Conservation (phyloP, 805 yeast genomes). For the Yarrowia phangngaensis region DNA sequence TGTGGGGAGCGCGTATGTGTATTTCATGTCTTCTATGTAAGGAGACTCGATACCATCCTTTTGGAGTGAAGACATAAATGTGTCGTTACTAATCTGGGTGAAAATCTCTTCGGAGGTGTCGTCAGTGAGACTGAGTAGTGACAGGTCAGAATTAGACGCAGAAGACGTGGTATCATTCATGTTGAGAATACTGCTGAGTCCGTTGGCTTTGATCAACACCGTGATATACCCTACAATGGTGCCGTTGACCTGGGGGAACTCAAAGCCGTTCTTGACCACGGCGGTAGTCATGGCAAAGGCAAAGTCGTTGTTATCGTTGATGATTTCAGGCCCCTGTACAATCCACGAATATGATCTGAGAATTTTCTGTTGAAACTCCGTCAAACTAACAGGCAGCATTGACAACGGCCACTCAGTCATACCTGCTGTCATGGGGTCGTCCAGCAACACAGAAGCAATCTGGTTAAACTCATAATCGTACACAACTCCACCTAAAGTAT, state of each 20-base stretch:
- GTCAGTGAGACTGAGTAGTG: conserved; percentile 1
- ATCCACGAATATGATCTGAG: conserved; percentile 3
- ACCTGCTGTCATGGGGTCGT: conserved; percentile 4
- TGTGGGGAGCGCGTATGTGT: conserved; percentile 30
- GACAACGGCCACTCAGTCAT: conserved; percentile 11
- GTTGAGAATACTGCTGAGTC: conserved; percentile 2
- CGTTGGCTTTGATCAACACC: conserved; percentile 3
- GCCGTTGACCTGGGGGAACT: conserved; percentile 15
- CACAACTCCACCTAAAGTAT: conserved; percentile 31
- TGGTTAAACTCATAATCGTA: conserved; percentile 28
- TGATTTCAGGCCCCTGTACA: conserved; percentile 16
- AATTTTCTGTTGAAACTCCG: conserved; percentile 9
- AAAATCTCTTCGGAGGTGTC: conserved; percentile 11
- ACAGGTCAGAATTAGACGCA: conserved; percentile 4
- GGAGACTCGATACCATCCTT: conserved; percentile 3
- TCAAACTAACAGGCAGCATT: neutral
- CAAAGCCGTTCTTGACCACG: conserved; percentile 10
- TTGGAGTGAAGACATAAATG: neutral
- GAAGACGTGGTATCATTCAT: neutral
- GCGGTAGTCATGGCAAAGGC: conserved; percentile 24
- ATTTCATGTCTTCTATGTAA: conserved; percentile 7
- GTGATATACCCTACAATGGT: conserved; percentile 18
- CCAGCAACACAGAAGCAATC: conserved; percentile 12
- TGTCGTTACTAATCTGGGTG: neutral
- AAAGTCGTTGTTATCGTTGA: conserved; percentile 10